Evolutionary conservation across 495 filamentous ascomycete genomes (phyloP).

Genomic region (Jackrogersella minutella): DNA sequence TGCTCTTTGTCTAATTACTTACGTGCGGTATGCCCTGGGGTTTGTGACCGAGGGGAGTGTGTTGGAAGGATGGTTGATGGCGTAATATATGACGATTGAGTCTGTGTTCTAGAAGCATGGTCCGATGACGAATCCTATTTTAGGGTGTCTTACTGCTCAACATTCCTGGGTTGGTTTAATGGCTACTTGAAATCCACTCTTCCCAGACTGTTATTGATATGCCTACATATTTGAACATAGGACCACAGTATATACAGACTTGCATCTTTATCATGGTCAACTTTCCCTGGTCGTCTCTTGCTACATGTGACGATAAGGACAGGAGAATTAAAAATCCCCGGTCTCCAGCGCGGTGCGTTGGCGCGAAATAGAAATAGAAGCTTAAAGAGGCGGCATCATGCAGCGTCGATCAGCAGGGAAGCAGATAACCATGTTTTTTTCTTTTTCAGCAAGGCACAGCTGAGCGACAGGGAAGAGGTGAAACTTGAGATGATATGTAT

Average conservation of each 20-base stretch:
- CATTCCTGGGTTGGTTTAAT: not conserved
- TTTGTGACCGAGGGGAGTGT: not conserved
- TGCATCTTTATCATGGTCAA: not conserved
- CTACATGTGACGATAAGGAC: not conserved
- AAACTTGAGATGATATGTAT: slow-evolving; percentile 14
- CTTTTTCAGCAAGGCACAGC: slow-evolving; percentile 9
- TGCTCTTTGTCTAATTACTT: not conserved
- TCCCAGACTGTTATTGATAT: not conserved
- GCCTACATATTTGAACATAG: not conserved
- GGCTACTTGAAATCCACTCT: not conserved
- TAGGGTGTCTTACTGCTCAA: not conserved
- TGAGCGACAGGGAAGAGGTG: slow-evolving; percentile 16
- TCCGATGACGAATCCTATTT: not conserved
- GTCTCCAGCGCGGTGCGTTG: slow-evolving; percentile 16
- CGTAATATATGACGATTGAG: slow-evolving; percentile 5
- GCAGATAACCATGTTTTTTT: slow-evolving; percentile 8
- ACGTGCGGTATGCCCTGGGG: too few species aligned
- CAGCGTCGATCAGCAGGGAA: slow-evolving; percentile 30
- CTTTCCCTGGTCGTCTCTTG: not conserved
- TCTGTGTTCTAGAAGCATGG: not conserved
- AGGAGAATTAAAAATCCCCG: slow-evolving; percentile 6
- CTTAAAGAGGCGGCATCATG: slow-evolving; percentile 29
- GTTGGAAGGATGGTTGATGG: not conserved
- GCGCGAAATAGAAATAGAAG: slow-evolving; percentile 34
- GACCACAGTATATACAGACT: not conserved